Conservation (phyloP, 805 yeast genomes). For the Candida suzukii region DNA sequence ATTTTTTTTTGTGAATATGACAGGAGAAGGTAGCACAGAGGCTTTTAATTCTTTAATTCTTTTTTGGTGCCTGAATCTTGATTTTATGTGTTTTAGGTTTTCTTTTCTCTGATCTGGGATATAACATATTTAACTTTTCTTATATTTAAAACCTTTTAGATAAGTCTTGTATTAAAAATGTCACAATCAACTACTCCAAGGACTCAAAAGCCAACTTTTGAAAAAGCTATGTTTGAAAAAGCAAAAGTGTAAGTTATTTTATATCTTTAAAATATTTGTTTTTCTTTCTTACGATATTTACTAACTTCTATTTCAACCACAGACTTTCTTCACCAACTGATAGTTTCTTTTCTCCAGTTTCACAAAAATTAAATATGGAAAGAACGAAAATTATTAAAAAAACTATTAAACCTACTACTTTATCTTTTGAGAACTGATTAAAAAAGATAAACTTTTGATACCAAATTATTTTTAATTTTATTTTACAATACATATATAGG, state of each 20-base stretch:
- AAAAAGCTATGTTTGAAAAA: not conserved
- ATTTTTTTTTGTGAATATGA: not conserved
- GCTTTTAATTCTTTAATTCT: not conserved
- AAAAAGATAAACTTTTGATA: not conserved
- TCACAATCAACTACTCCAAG: not conserved
- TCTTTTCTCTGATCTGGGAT: too few relatives aligned
- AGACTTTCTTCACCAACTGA: conserved; percentile 51
- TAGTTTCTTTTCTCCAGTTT: conserved; percentile 49
- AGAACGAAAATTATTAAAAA: conserved; percentile 52
- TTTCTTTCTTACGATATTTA: not conserved
- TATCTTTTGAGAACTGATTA: not conserved
- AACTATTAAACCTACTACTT: conserved; percentile 68
- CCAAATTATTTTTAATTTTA: too few relatives aligned
- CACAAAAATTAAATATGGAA: conserved; percentile 37
- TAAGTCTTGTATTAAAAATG: too few relatives aligned
- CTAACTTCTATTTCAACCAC: conserved; percentile 2
- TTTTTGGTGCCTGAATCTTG: too few relatives aligned
- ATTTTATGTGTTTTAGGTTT: too few relatives aligned
- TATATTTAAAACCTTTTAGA: too few relatives aligned
- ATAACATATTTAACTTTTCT: too few relatives aligned
- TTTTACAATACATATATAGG: too few relatives aligned
- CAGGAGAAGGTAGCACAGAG: not conserved
- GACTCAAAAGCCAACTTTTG: not conserved
- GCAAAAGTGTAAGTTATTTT: not conserved
- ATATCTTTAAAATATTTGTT: too few relatives aligned